Conservation (phyloP, 1,139 yeast genomes). For the Yamadazyma atlantica region DNA sequence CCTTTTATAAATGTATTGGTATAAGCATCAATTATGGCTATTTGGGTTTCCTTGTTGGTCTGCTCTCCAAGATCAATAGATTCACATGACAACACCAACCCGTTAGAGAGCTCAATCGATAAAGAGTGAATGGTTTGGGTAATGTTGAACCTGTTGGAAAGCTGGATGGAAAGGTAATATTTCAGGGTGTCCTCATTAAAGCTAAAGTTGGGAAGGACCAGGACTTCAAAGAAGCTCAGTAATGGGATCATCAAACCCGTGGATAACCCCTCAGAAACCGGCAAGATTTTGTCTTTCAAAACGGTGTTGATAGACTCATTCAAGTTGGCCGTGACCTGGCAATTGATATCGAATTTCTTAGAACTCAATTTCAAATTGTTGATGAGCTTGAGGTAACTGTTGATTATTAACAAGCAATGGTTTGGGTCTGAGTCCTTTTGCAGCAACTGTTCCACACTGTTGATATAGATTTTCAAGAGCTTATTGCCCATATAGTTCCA, state of each 20-base stretch:
- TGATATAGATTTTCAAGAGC: slow-evolving; percentile 63
- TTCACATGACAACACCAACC: slow-evolving; percentile 9
- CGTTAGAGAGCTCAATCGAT: slow-evolving; percentile 19
- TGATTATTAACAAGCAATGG: slow-evolving; percentile 24
- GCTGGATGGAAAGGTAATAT: slow-evolving; percentile 24
- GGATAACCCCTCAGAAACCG: not conserved
- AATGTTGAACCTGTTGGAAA: slow-evolving; percentile 28
- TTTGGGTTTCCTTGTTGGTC: not conserved
- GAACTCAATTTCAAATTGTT: slow-evolving; percentile 25
- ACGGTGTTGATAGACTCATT: not conserved
- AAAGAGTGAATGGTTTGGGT: slow-evolving; percentile 19
- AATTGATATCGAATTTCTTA: slow-evolving; percentile 24
- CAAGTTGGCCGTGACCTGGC: not conserved
- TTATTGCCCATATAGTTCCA: slow-evolving; percentile 75
- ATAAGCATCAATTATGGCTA: slow-evolving; percentile 17
- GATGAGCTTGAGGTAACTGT: slow-evolving; percentile 35
- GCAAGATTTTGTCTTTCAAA: not conserved
- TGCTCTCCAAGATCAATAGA: slow-evolving; percentile 3
- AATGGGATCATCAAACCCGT: not conserved
- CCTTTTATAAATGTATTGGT: slow-evolving; percentile 27
- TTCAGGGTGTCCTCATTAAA: slow-evolving; percentile 1
- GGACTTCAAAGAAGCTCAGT: not conserved
- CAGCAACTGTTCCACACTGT: slow-evolving; percentile 57
- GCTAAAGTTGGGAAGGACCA: not conserved
- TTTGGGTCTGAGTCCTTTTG: slow-evolving; percentile 13